Conservation (phyloP, 2,329 filamentous ascomycete genomes). For the Claviceps arundinis region DNA sequence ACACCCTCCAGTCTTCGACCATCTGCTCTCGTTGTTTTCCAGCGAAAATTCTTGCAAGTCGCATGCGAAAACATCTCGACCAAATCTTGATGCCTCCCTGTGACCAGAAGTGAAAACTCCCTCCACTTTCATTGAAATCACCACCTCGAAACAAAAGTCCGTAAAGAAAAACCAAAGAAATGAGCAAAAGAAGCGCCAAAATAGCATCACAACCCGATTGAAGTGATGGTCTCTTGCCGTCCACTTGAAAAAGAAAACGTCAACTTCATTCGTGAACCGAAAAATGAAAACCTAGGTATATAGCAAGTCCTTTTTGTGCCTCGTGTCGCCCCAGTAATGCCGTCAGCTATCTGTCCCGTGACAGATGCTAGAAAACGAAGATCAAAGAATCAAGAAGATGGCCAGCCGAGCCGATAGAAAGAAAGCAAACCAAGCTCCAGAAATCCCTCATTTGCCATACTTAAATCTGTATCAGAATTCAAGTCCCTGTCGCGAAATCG, state of each 20-base stretch:
- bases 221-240: slow-evolving; percentile 7
- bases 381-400: slow-evolving; percentile 6
- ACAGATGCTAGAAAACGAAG: slow-evolving; percentile 4
- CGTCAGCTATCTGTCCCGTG: slow-evolving; percentile 5
- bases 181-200: slow-evolving; percentile 2
- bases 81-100: slow-evolving; percentile 9
- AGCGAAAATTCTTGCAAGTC: not conserved
- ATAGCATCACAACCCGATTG: slow-evolving; percentile 8
- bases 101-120: slow-evolving; percentile 7
- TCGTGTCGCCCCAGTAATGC: slow-evolving; percentile 11
- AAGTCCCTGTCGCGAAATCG: not conserved
- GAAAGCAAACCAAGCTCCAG: slow-evolving; percentile 1
- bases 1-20: not conserved
- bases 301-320: slow-evolving; percentile 9
- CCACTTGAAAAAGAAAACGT: slow-evolving; percentile 3
- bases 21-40: not conserved
- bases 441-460: slow-evolving; percentile 13
- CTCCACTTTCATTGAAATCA: not conserved
- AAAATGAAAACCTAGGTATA: slow-evolving; percentile 11
- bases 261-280: slow-evolving; percentile 6
- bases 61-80: slow-evolving; percentile 7
- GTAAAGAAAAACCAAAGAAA: no score
- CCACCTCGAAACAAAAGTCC: not conserved
- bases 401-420: slow-evolving; percentile 3
- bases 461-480: not conserved